Percentiles rank a stretch among this genome's conserved stretches.
phyloP scores from a whole-genome alignment of 495 filamentous ascomycete species.

The Trichoderma reesei region DNA sequence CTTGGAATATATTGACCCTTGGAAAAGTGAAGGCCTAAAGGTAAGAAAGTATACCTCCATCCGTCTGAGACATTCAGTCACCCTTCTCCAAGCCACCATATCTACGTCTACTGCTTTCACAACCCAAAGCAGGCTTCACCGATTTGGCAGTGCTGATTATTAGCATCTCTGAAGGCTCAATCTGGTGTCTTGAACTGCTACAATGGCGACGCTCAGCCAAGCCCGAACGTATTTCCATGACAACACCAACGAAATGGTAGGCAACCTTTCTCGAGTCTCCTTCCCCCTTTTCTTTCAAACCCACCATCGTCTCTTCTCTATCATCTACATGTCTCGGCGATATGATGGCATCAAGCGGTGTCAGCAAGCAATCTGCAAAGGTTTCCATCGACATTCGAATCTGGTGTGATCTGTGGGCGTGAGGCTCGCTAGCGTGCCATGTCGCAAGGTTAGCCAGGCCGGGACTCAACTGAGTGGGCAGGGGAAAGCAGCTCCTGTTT shows the following conservation, averaged over 20 bases:
- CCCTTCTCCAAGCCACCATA: background rate
- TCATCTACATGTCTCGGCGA: background rate
- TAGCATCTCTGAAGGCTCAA: background rate
- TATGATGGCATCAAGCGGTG: background rate
- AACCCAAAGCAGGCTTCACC: background rate
- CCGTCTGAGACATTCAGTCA: background rate
- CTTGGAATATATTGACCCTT: too few relatives aligned
- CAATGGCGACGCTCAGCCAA: constrained; percentile 2
- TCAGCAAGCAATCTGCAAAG: constrained; percentile 1
- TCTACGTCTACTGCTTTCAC: background rate
- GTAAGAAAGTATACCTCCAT: background rate
- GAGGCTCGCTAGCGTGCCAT: background rate
- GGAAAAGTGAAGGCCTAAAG: background rate
- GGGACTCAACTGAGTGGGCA: constrained; percentile 18
- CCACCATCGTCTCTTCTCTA: background rate
- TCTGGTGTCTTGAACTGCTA: background rate
- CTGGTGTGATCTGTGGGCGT: background rate
- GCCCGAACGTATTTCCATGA: background rate
- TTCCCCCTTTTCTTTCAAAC: background rate
- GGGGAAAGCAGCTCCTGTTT: constrained; percentile 30
- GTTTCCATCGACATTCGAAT: background rate
- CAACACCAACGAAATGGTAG: background rate
- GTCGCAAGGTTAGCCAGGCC: constrained; percentile 4
- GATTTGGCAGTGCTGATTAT: background rate
- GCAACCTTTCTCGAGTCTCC: background rate